A percentile compares a stretch with the other conserved stretches of the same genome.
Conservation (phyloP, 345 rosid genomes). For the Citropsis articulata region DNA sequence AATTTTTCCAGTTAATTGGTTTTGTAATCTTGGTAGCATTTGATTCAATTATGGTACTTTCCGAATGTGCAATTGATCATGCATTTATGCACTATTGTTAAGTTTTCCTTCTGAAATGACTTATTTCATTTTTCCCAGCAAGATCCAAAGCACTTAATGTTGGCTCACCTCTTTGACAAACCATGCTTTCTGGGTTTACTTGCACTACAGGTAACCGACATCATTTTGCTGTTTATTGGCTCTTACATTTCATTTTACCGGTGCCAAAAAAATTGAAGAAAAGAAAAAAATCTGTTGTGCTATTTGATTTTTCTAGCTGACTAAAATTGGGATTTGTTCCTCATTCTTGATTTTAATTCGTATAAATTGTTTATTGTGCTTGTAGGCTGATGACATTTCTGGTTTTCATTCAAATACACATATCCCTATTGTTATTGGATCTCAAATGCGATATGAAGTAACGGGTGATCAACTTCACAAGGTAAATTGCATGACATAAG, state of each 20-base stretch:
- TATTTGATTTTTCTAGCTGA: neutral
- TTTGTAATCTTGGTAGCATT: neutral
- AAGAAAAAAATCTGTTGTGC: neutral
- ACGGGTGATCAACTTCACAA: conserved; percentile 49
- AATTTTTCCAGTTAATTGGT: neutral
- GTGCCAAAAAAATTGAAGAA: neutral
- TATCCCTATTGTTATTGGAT: conserved; percentile 47
- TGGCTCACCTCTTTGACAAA: conserved; percentile 61
- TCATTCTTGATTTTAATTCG: neutral
- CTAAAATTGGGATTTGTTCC: neutral
- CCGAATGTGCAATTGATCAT: neutral
- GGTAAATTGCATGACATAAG: conserved; percentile 20
- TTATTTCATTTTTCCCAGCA: conserved; percentile 25
- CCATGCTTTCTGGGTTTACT: conserved; percentile 63
- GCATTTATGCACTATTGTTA: neutral
- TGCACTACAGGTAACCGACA: conserved; percentile 39
- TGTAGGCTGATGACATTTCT: conserved; percentile 49
- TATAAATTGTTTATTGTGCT: neutral
- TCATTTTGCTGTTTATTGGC: neutral
- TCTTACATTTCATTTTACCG: neutral
- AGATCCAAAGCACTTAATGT: conserved; percentile 42
- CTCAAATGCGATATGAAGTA: conserved; percentile 55
- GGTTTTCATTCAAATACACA: conserved; percentile 54
- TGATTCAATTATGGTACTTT: neutral
- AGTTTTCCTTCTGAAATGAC: neutral